Conservation (phyloP, 2,329 filamentous ascomycete genomes). For the Orbilia javanica region DNA sequence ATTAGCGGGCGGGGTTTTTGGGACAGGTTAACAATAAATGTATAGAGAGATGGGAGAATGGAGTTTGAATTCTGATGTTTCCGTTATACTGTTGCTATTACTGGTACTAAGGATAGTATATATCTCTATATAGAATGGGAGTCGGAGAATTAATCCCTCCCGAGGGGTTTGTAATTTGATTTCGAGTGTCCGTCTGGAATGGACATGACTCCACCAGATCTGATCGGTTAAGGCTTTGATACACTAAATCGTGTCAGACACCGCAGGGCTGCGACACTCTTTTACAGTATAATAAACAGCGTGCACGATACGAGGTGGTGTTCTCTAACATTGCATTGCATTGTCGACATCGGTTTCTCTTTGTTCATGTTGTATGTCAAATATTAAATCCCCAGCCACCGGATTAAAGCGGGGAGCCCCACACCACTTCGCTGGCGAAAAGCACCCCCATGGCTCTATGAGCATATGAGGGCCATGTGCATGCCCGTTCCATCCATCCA, state of each 20-base stretch:
- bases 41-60: background rate
- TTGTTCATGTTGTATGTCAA: background rate
- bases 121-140: no score
- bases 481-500: background rate
- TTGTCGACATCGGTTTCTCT: background rate
- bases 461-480: no score
- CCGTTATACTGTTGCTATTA: background rate
- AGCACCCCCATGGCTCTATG: no score
- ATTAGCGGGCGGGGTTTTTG: background rate
- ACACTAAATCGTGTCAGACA: no score
- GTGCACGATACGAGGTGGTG: background rate
- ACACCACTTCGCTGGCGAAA: conserved; percentile 14
- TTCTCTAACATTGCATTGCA: background rate
- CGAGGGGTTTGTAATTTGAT: no score
- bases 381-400: conserved; percentile 27
- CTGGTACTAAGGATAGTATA: background rate
- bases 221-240: no score
- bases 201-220: background rate
- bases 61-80: background rate
- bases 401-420: conserved; percentile 4
- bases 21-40: no score
- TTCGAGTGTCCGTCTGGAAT: no score
- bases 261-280: no score
- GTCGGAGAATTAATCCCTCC: background rate
- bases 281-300: no score